These are phyloP conservation scores for Chlorella ohadii DNA, from an alignment of 139 green algal species.

Conservation along the genomic window DNA sequence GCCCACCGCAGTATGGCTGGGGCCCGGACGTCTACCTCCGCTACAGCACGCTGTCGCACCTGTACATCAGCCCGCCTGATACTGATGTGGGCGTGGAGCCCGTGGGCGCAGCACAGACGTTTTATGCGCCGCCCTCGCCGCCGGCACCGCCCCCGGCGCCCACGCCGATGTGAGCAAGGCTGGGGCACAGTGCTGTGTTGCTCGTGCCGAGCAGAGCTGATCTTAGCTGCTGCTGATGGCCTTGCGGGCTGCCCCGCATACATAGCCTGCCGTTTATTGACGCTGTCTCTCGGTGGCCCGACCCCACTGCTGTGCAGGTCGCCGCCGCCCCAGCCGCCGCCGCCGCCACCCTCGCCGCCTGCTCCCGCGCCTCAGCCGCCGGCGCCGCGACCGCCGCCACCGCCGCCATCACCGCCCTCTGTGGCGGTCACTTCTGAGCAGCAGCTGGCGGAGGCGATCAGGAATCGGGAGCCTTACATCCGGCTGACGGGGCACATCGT, in stretches of 20 bases:
- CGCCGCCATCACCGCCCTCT: conserved; percentile 9
- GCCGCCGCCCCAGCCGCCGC: conserved; percentile 6
- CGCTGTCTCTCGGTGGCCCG: too few relatives aligned
- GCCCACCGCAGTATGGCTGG: conserved; percentile 32
- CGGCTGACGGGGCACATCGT: conserved; percentile 13
- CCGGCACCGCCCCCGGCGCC: conserved; percentile 7
- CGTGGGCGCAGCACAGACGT: not conserved
- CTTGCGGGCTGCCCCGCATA: too few relatives aligned
- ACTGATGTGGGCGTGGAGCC: conserved; percentile 15
- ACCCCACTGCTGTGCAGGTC: not conserved
- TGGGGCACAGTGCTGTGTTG: not conserved
- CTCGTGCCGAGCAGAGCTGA: not conserved
- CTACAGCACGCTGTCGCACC: conserved; percentile 17
- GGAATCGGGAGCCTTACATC: conserved; percentile 9
- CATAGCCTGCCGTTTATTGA: too few relatives aligned
- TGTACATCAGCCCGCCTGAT: conserved; percentile 14
- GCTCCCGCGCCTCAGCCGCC: not conserved
- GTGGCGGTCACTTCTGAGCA: not conserved
- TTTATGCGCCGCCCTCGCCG: conserved; percentile 12
- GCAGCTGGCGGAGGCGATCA: conserved; percentile 27
- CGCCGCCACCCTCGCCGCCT: not conserved
- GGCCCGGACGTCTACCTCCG: conserved; percentile 40
- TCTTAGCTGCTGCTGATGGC: not conserved
- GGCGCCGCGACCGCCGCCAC: not conserved
- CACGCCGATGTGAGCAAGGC: not conserved